phyloP scores from a whole-genome alignment of 306 rosid genomes.

The Malus orientalis region DNA sequence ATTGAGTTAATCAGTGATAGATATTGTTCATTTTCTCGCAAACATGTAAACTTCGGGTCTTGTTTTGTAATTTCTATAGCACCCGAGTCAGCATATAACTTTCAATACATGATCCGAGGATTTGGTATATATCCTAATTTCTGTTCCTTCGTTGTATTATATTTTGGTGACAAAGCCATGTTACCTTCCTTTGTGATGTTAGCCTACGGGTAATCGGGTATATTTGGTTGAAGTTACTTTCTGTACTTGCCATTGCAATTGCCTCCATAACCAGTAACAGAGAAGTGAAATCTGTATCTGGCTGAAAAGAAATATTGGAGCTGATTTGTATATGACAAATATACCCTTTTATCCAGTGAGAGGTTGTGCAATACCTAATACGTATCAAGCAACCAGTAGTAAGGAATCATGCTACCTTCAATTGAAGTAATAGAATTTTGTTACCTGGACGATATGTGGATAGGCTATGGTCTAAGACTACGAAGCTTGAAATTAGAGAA shows the following conservation, averaged over 20 bases:
- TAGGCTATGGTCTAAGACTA: not conserved
- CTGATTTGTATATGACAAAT: not conserved
- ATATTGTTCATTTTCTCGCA: not conserved
- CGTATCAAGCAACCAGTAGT: not conserved
- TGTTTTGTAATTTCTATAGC: not conserved
- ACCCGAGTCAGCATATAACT: not conserved
- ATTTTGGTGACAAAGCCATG: not conserved
- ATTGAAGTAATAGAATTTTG: not conserved
- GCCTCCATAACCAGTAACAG: not conserved
- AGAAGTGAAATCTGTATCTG: not conserved
- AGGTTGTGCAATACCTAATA: not conserved
- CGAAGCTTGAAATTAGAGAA: not conserved
- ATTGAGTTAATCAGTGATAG: not conserved
- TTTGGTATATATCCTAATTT: not conserved
- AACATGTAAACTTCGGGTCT: not conserved
- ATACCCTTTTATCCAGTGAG: not conserved
- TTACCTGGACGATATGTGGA: not conserved
- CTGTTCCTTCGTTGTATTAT: not conserved
- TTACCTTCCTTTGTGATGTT: not conserved
- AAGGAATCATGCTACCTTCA: not conserved
- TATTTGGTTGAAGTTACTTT: not conserved
- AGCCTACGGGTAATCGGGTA: not conserved
- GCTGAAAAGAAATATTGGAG: not conserved
- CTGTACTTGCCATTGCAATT: not conserved
- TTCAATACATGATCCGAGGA: not conserved